Percentiles rank a stretch among this genome's conserved stretches.
These are phyloP conservation scores for Cryptococcus amylolentus DNA, from an alignment of 1,284 basidiomycete species.

Conservation along the genomic window DNA sequence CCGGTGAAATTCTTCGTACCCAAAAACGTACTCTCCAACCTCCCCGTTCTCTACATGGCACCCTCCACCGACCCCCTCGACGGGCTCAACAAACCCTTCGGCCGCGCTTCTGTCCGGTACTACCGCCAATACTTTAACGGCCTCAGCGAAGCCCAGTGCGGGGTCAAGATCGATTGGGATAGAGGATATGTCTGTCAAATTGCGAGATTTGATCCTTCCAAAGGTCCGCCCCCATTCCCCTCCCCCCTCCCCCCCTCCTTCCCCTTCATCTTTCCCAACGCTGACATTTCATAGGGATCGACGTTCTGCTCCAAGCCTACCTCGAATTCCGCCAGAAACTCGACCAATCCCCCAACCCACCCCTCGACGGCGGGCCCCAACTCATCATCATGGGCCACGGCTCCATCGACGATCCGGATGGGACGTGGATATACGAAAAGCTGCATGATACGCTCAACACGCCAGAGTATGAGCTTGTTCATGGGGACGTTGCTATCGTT, in stretches of 20 bases:
- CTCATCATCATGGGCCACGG: constrained; percentile 81
- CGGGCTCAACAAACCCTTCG: constrained; percentile 69
- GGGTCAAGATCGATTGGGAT: constrained; percentile 64
- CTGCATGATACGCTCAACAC: constrained; percentile 21
- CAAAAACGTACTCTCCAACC: constrained; percentile 62
- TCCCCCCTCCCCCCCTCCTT: not conserved
- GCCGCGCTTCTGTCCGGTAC: constrained; percentile 32
- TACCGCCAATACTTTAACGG: constrained; percentile 40
- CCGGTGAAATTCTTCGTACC: constrained; percentile 89
- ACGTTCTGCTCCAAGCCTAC: constrained; percentile 62
- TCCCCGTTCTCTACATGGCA: constrained; percentile 48
- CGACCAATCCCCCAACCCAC: constrained; percentile 35
- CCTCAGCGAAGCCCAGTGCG: constrained; percentile 37
- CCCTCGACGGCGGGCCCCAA: constrained; percentile 64
- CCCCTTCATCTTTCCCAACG: not conserved
- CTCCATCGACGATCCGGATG: constrained; percentile 60
- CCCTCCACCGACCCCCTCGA: constrained; percentile 59
- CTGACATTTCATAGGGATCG: constrained; percentile 26
- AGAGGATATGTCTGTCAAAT: constrained; percentile 76
- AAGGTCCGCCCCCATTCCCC: constrained; percentile 55
- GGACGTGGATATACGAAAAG: constrained; percentile 62
- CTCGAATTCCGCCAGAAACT: constrained; percentile 67
- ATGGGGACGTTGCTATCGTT: constrained; percentile 41
- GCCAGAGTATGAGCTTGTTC: constrained; percentile 31
- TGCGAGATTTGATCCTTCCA: constrained; percentile 73